Conservation (phyloP, 73 alveolate species). For the Paramecium primaurelia region DNA sequence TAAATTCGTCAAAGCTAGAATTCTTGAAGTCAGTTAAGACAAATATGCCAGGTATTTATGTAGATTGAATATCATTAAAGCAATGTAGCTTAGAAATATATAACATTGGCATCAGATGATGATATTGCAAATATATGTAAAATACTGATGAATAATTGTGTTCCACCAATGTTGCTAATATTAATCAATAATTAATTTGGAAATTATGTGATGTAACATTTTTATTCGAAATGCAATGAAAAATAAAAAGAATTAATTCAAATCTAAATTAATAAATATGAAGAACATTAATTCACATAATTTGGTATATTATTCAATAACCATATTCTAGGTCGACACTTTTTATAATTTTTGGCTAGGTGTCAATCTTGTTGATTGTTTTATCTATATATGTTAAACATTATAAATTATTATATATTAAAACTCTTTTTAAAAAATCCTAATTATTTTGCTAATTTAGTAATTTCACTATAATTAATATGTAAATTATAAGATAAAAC, state of each 20-base stretch:
- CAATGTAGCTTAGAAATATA: conserved; percentile 19
- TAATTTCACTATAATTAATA: neutral
- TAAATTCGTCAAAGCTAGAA: neutral
- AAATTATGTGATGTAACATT: conserved; percentile 35
- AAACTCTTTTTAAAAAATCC: neutral
- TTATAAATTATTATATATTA: neutral
- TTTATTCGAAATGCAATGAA: conserved; percentile 22
- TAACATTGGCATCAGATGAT: neutral
- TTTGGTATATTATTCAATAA: neutral
- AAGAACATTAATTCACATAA: neutral
- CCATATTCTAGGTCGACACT: neutral
- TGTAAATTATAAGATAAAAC: too few relatives aligned
- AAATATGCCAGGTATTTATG: conserved; percentile 30
- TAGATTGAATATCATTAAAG: neutral
- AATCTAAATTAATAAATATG: neutral
- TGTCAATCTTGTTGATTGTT: neutral
- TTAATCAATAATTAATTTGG: conserved; percentile 32
- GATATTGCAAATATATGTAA: neutral
- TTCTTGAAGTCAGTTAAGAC: conserved; percentile 17
- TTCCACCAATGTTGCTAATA: neutral
- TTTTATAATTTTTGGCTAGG: neutral
- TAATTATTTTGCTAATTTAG: too few relatives aligned
- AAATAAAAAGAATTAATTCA: neutral
- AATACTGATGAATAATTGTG: neutral
- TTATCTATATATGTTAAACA: neutral